Conservation (phyloP, 768 basidiomycete genomes). For the Strobilomyces confusus region DNA sequence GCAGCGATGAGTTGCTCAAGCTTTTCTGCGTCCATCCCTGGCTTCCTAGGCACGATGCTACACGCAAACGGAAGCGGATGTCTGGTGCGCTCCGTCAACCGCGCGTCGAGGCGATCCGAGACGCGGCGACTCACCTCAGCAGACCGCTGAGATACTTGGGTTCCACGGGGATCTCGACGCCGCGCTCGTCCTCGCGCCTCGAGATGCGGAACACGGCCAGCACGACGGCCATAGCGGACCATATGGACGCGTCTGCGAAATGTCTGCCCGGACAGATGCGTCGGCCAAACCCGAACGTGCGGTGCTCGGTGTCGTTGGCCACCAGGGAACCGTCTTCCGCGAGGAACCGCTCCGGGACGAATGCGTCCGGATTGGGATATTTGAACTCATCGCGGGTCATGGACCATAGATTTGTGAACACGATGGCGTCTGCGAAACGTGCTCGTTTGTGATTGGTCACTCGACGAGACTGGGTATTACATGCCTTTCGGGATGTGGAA, state of each 20-base stretch:
- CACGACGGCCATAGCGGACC: not conserved
- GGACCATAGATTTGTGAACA: not conserved
- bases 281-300: conserved; percentile 22
- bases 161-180: not conserved
- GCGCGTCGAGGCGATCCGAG: not conserved
- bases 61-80: not conserved
- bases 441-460: no score
- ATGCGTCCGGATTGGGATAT: not conserved
- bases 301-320: not conserved
- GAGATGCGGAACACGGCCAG: conserved; percentile 5
- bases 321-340: not conserved
- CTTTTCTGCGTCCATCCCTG: not conserved
- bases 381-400: conserved; percentile 4
- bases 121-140: not conserved
- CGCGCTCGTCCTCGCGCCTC: not conserved
- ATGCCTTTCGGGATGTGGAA: not conserved
- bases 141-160: not conserved
- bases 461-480: no score
- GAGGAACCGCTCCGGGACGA: not conserved
- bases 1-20: not conserved
- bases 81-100: not conserved
- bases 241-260: conserved; percentile 14
- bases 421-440: not conserved
- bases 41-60: not conserved
- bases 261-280: conserved; percentile 20